Evolutionary conservation across 768 basidiomycete species (phyloP).

Genomic region (Austroboletus eburneus): DNA sequence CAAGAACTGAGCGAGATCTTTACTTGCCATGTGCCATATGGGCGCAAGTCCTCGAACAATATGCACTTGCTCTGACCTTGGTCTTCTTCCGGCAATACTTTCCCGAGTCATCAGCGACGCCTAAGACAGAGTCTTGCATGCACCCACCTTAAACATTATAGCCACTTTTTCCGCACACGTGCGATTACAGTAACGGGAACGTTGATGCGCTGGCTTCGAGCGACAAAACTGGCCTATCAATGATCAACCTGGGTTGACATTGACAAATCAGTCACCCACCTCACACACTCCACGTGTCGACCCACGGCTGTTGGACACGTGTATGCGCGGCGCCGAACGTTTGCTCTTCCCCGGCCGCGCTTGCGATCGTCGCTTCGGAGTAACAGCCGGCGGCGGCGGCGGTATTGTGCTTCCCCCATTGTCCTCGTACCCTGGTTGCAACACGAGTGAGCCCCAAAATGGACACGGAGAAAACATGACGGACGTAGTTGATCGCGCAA

Average conservation of each 20-base stretch:
- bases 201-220: slow-evolving; percentile 51
- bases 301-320: slow-evolving; percentile 5
- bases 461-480: slow-evolving; percentile 9
- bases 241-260: no score
- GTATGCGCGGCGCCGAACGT: slow-evolving; percentile 11
- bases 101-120: no score
- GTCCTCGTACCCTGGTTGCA: no score
- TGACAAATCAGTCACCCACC: slow-evolving; percentile 10
- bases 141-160: slow-evolving; percentile 5
- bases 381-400: neutral
- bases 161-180: slow-evolving; percentile 49
- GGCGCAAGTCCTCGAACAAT: no score
- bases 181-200: slow-evolving; percentile 58
- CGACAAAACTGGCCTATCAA: slow-evolving; percentile 44
- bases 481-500: slow-evolving; percentile 51
- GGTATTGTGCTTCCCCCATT: neutral
- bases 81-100: no score
- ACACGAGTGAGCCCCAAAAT: neutral
- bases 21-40: no score
- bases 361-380: slow-evolving; percentile 1
- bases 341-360: neutral
- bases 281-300: slow-evolving; percentile 17
- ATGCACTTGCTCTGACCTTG: no score
- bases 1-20: no score
- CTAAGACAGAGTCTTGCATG: no score